Evolutionary conservation across 352 stramenopile species (phyloP).

Genomic region (Phytopythium chamaehyphon): DNA sequence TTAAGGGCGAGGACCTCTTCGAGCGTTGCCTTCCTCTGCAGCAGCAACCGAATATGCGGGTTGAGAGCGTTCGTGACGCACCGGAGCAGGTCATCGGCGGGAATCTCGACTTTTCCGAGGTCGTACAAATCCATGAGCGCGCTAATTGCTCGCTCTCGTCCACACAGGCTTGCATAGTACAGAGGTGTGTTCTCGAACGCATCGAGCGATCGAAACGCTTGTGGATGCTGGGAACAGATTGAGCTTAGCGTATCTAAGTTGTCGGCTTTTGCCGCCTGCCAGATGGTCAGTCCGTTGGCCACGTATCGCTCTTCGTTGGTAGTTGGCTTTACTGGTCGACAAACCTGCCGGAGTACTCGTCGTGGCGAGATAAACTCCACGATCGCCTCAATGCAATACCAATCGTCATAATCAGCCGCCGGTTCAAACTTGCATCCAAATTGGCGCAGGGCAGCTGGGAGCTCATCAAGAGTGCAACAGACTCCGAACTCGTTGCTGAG

Average conservation of each 20-base stretch:
- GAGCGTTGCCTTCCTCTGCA: constrained; percentile 28
- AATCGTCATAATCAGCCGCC: constrained; percentile 6
- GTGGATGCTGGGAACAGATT: constrained; percentile 14
- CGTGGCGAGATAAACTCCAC: constrained; percentile 23
- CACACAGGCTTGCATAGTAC: constrained; percentile 32
- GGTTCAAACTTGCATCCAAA: constrained; percentile 16
- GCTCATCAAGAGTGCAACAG: constrained; percentile 22
- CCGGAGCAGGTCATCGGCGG: constrained; percentile 22
- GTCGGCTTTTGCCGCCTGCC: constrained; percentile 30
- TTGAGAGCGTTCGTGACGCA: constrained; percentile 35
- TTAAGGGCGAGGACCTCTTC: constrained; percentile 13
- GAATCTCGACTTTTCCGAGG: constrained; percentile 7
- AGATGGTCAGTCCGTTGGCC: constrained; percentile 23
- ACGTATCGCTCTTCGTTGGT: constrained; percentile 1
- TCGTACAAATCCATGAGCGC: constrained; percentile 24
- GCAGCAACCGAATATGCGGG: constrained; percentile 12
- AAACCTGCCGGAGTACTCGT: constrained; percentile 17
- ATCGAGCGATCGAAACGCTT: constrained; percentile 20
- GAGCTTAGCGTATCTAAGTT: constrained; percentile 13
- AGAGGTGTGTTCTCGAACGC: constrained; percentile 30
- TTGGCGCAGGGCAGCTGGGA: constrained; percentile 19
- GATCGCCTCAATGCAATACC: constrained; percentile 19
- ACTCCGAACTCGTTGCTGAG: constrained; percentile 22
- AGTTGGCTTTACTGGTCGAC: constrained; percentile 7
- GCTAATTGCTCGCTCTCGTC: constrained; percentile 17